These are phyloP conservation scores for Pyrenochaeta sp. DNA, from an alignment of 2,329 filamentous ascomycete species.

Conservation along the genomic window DNA sequence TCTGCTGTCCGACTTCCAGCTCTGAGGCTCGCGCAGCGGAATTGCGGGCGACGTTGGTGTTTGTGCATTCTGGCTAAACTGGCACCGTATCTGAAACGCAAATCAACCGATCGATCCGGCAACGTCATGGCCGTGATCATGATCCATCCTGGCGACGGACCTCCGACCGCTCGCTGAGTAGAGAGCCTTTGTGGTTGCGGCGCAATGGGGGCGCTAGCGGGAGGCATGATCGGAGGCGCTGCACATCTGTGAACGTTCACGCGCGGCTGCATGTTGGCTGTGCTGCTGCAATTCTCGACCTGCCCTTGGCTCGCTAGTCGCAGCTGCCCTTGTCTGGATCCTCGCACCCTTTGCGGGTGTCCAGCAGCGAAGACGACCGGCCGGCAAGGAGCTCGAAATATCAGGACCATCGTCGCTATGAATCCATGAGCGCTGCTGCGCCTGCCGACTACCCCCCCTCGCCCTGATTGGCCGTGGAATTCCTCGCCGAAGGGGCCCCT, in stretches of 20 bases:
- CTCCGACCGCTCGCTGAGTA: no score
- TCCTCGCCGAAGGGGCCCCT: not conserved
- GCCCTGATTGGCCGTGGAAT: slow-evolving; percentile 1
- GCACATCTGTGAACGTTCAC: not conserved
- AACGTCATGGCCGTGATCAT: not conserved
- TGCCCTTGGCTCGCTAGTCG: slow-evolving; percentile 1
- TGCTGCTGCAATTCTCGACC: not conserved
- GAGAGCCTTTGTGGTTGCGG: not conserved
- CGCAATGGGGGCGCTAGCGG: not conserved
- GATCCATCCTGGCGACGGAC: no score
- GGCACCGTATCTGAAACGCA: not conserved
- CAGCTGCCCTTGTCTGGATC: not conserved
- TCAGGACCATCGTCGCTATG: not conserved
- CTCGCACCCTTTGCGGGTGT: not conserved
- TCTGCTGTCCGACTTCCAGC: not conserved
- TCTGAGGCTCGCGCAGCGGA: not conserved
- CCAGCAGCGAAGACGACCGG: no score
- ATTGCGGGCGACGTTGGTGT: not conserved
- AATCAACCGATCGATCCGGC: slow-evolving; percentile 1
- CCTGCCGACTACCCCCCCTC: not conserved
- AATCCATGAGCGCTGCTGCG: not conserved
- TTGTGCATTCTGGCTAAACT: slow-evolving; percentile 1
- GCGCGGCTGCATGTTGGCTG: slow-evolving; percentile 1
- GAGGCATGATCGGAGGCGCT: slow-evolving; percentile 1
- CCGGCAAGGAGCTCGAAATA: slow-evolving; percentile 1